These are phyloP conservation scores for Magnaporthiopsis incrustans DNA, from an alignment of 2,329 filamentous ascomycete genomes.

Conservation along the genomic window DNA sequence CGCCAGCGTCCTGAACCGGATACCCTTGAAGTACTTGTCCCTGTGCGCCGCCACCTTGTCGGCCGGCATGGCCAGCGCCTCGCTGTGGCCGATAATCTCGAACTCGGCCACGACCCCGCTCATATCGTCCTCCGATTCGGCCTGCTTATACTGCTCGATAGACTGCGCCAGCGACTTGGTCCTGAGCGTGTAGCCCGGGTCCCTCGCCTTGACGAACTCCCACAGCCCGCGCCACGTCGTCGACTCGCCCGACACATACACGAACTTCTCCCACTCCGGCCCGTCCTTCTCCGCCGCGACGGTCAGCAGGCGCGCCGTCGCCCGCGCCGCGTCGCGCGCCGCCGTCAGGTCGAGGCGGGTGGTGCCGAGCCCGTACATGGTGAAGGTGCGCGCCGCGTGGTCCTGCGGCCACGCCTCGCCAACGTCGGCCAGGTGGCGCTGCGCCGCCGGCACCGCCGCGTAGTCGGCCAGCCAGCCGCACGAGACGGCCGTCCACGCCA, in stretches of 20 bases:
- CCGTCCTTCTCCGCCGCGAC: neutral
- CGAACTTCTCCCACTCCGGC: conserved; percentile 3
- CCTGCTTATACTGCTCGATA: neutral
- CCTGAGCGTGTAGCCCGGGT: neutral
- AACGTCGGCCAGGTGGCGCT: conserved; percentile 6
- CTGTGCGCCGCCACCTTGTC: conserved; percentile 1
- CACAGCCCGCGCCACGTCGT: conserved; percentile 8
- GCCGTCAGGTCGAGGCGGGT: conserved; percentile 6
- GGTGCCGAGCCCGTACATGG: conserved; percentile 5
- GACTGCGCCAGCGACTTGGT: conserved; percentile 1
- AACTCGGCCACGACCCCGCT: neutral
- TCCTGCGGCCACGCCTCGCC: conserved; percentile 1
- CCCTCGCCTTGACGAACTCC: neutral
- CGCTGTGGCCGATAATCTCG: neutral
- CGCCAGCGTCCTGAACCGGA: conserved; percentile 3
- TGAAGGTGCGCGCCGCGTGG: neutral
- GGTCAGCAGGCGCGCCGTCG: neutral
- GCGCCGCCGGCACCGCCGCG: conserved; percentile 2
- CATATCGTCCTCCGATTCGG: neutral
- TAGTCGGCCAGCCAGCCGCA: conserved; percentile 11
- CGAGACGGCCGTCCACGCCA: conserved; percentile 7
- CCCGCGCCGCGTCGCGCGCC: conserved; percentile 8
- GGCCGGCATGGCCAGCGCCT: neutral
- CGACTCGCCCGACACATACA: conserved; percentile 5
- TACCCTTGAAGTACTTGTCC: neutral